phyloP scores from a whole-genome alignment of 2,329 filamentous ascomycete species.

The Colletotrichum sp. region DNA sequence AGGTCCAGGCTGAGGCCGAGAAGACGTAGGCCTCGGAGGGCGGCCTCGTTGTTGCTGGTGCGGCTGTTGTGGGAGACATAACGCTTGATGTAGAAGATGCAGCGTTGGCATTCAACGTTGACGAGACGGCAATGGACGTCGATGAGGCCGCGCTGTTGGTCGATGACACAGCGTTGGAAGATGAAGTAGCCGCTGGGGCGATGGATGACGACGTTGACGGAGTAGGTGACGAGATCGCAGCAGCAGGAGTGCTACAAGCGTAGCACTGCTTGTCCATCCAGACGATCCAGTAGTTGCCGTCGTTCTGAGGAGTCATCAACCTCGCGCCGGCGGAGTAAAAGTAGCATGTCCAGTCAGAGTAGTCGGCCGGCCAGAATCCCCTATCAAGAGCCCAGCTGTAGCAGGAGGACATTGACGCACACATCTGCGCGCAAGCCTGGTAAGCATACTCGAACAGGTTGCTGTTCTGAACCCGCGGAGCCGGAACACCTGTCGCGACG shows the following conservation, averaged over 20 bases:
- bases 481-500: not conserved
- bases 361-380: not conserved
- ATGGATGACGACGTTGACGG: not conserved
- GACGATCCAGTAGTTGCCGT: not conserved
- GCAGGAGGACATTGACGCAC: not conserved
- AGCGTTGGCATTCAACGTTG: not conserved
- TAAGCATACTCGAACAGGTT: not conserved
- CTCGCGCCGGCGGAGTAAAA: constrained; percentile 5
- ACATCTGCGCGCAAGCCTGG: constrained; percentile 10
- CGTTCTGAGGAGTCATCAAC: not conserved
- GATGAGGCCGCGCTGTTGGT: not conserved
- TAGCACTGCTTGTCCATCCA: constrained; percentile 8
- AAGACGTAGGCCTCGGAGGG: not conserved
- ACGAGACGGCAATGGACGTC: not conserved
- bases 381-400: constrained; percentile 5
- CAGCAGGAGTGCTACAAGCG: not conserved
- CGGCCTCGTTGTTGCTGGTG: not conserved
- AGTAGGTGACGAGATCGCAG: not conserved
- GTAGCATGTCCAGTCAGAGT: constrained; percentile 6
- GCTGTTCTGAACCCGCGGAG: not conserved
- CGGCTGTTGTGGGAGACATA: not conserved
- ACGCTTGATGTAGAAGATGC: not conserved
- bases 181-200: not conserved
- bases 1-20: not conserved
- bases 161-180: not conserved